A percentile compares a stretch with the other conserved stretches of the same genome.
Evolutionary conservation across 805 yeast genomes (phyloP).

Genomic region (Metschnikowia orientalis): DNA sequence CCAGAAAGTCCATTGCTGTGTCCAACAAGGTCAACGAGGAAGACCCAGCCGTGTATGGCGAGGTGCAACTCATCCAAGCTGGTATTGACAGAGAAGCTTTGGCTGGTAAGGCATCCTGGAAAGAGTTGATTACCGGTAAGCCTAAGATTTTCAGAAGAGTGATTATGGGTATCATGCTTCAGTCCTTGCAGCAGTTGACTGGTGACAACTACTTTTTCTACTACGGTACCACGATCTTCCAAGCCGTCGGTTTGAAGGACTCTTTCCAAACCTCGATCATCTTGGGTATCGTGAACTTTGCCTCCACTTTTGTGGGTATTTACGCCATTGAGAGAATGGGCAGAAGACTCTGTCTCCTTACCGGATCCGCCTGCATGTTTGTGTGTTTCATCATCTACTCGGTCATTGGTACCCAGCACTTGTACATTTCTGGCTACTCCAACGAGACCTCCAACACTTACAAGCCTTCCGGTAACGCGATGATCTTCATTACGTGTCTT

Average conservation of each 20-base stretch:
- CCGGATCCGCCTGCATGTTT: constrained; percentile 51
- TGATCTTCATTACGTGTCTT: constrained; percentile 61
- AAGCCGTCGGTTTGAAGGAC: constrained; percentile 46
- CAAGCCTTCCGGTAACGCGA: constrained; percentile 51
- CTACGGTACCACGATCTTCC: constrained; percentile 53
- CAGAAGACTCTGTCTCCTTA: constrained; percentile 45
- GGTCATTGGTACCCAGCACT: constrained; percentile 50
- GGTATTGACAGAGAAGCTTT: constrained; percentile 56
- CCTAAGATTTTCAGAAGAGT: constrained; percentile 58
- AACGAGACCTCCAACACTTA: constrained; percentile 28
- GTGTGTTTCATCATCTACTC: constrained; percentile 56
- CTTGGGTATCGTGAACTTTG: constrained; percentile 51
- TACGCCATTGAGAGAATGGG: constrained; percentile 48
- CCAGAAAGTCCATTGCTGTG: constrained; percentile 48
- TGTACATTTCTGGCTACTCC: constrained; percentile 37
- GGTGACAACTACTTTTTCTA: constrained; percentile 62
- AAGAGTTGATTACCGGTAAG: constrained; percentile 55
- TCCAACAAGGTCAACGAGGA: constrained; percentile 54
- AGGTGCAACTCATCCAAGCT: constrained; percentile 50
- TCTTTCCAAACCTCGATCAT: constrained; percentile 52
- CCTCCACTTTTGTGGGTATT: constrained; percentile 51
- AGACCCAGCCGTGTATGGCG: constrained; percentile 50
- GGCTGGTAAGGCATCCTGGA: constrained; percentile 68
- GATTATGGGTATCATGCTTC: constrained; percentile 49
- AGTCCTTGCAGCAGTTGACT: constrained; percentile 48